Percentiles rank a stretch among this genome's conserved stretches.
phyloP scores from a whole-genome alignment of 2,329 filamentous ascomycete species.

The Nemania sp. region DNA sequence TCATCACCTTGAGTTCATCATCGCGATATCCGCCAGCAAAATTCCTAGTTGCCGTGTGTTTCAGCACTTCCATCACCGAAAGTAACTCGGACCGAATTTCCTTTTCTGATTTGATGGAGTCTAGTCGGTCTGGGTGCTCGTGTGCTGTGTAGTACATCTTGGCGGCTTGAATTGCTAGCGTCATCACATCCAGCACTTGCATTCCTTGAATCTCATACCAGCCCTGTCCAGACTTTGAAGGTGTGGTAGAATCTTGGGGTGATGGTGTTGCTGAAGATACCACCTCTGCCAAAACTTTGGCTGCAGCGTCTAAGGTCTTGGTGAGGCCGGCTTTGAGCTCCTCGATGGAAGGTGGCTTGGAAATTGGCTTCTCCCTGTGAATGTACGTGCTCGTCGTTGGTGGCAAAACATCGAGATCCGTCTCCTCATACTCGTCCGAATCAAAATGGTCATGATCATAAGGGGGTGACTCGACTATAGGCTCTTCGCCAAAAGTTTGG shows the following conservation, averaged over 20 bases:
- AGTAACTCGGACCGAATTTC: constrained; percentile 83
- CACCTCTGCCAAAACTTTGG: constrained; percentile 70
- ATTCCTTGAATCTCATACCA: constrained; percentile 90
- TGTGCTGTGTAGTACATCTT: constrained; percentile 97
- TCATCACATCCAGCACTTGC: constrained; percentile 89
- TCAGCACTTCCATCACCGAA: constrained; percentile 85
- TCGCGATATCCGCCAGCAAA: constrained; percentile 81
- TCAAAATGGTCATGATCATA: constrained; percentile 52
- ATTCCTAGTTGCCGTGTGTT: constrained; percentile 84
- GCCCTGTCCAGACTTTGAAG: constrained; percentile 53
- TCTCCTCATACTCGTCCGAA: constrained; percentile 64
- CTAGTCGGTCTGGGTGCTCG: constrained; percentile 80
- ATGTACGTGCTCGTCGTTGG: constrained; percentile 97
- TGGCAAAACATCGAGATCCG: constrained; percentile 82
- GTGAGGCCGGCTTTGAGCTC: constrained; percentile 71
- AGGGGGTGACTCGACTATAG: constrained; percentile 52
- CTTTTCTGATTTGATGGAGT: constrained; percentile 85
- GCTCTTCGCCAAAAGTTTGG: constrained; percentile 43
- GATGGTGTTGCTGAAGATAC: constrained; percentile 21
- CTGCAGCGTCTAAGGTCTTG: constrained; percentile 39
- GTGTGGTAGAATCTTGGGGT: constrained; percentile 24
- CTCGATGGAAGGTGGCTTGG: constrained; percentile 80
- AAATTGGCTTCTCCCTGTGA: constrained; percentile 76
- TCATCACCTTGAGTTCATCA: constrained; percentile 76
- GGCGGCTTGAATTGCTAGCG: constrained; percentile 90